phyloP scores from a whole-genome alignment of 768 basidiomycete species.

The Mycena rebaudengoi region DNA sequence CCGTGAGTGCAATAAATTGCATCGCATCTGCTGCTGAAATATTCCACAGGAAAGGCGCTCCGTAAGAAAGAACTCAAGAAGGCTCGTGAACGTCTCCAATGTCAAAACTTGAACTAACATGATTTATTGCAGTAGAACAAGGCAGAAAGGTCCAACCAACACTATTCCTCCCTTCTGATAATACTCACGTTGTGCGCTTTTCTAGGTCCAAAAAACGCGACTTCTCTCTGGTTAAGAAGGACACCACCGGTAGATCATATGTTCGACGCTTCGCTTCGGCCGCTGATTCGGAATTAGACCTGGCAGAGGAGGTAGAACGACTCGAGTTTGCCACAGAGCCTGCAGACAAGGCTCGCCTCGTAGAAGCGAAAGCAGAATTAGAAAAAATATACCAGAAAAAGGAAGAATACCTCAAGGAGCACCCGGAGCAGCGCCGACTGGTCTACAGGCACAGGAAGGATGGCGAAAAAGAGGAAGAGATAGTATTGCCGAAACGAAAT shows the following conservation, averaged over 20 bases:
- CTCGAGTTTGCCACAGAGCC: constrained; percentile 59
- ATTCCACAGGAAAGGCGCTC: constrained; percentile 80
- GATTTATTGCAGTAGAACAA: constrained; percentile 82
- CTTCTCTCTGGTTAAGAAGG: constrained; percentile 93
- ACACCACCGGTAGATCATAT: constrained; percentile 74
- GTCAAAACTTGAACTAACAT: constrained; percentile 26
- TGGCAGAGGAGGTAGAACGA: constrained; percentile 82
- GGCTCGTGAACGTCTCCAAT: constrained; percentile 52
- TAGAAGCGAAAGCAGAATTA: constrained; percentile 79
- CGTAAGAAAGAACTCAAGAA: constrained; percentile 96
- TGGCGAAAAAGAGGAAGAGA: constrained; percentile 51
- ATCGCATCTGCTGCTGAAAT: constrained; percentile 3
- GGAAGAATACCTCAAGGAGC: constrained; percentile 89
- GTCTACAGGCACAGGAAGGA: constrained; percentile 71
- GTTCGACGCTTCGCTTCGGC: background rate
- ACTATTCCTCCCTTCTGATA: constrained; percentile 92
- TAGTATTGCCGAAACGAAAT: constrained; percentile 61
- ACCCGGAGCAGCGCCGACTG: constrained; percentile 89
- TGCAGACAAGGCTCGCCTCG: constrained; percentile 72
- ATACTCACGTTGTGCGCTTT: too few species aligned
- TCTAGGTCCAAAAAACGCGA: constrained; percentile 87
- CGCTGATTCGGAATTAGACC: constrained; percentile 53
- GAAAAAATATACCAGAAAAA: constrained; percentile 87
- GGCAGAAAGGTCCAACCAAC: constrained; percentile 76
- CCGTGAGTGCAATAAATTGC: constrained; percentile 58